Conservation (phyloP, 2,329 filamentous ascomycete species). For the Lachnellula subtilissima region DNA sequence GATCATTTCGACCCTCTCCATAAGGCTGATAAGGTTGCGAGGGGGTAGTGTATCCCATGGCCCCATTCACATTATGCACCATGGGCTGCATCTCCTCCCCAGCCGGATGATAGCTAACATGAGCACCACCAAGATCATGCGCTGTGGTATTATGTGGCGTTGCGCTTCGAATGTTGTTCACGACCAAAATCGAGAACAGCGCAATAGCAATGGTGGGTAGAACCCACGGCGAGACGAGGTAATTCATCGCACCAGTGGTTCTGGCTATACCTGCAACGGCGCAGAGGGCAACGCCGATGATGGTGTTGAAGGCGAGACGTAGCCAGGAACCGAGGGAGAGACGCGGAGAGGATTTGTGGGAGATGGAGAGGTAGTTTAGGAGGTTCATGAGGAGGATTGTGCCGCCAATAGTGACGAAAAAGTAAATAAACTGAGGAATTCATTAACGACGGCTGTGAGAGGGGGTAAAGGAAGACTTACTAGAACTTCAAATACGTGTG, state of each 20-base stretch:
- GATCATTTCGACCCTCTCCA: neutral
- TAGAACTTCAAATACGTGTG: constrained; percentile 14
- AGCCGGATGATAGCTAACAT: neutral
- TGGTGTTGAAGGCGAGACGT: constrained; percentile 2
- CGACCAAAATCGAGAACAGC: neutral
- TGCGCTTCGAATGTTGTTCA: neutral
- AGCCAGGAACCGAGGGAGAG: constrained; percentile 1
- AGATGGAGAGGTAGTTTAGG: constrained; percentile 13
- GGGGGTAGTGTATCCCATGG: neutral
- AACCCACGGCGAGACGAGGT: constrained; percentile 7
- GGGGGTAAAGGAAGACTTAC: constrained; percentile 5
- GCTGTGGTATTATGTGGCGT: neutral
- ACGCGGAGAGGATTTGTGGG: neutral
- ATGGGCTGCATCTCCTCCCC: neutral
- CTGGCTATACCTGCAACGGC: constrained; percentile 4
- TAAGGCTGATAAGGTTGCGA: neutral
- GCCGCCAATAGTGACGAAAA: constrained; percentile 20
- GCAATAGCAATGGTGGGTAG: constrained; percentile 7
- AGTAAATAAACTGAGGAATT: constrained; percentile 18
- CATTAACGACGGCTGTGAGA: neutral
- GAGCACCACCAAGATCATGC: neutral
- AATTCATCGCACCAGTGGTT: neutral
- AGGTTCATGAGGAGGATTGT: constrained; percentile 22
- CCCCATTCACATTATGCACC: neutral
- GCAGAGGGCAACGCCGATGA: neutral